Evolutionary conservation across 257 asterid species (phyloP), one percentile per base, ranked within the genome.

Genomic region (Ilex asprella): DNA sequence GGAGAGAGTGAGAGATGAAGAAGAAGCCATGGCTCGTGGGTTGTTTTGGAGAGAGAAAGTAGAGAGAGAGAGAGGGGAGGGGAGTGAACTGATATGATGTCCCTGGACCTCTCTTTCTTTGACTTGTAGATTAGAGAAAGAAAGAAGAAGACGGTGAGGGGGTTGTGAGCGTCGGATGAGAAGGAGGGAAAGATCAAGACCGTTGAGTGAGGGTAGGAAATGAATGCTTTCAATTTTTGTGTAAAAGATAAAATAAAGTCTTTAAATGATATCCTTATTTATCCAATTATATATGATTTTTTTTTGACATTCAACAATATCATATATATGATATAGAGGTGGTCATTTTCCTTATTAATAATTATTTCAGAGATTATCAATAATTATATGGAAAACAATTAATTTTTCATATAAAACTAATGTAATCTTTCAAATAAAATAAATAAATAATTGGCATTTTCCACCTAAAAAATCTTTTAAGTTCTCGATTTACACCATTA

Each of bases 11-110:
- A 53, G 57, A 53, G 67, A 52, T 30, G 71, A 30, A 44, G 78
- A 49, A 2, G 57, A 53, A 53, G 70, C 70, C 79, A 72, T 79
- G 79, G 76, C 81, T 53, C 14, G 13, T 44, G 50, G 9, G 13
- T 44, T 12, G 50, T 8, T 44, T 44, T 7, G 13, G 50, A 44
- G 50, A 44, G 50, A 75, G 30, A 70, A 68, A 29, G 63, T 21
- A 16, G 15, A 57, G 60, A 32, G 68, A 65, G 69, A 64, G 61
- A 69, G 58, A 58, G 55, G 58, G 65, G 76, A 55, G 74, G 73
- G 65, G 63, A 29, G 53, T 44, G 62, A 21, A 21, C 27, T 21
- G 27, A 21, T 21, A 21, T 21, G 27, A 21, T 21, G 27, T 21
- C 27, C 1, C 1, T 1, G 27, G 27, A 21, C 27, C 27, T 35